Evolutionary conservation across 2,329 filamentous ascomycete genomes (phyloP).

Genomic region (Diatrype stigma): DNA sequence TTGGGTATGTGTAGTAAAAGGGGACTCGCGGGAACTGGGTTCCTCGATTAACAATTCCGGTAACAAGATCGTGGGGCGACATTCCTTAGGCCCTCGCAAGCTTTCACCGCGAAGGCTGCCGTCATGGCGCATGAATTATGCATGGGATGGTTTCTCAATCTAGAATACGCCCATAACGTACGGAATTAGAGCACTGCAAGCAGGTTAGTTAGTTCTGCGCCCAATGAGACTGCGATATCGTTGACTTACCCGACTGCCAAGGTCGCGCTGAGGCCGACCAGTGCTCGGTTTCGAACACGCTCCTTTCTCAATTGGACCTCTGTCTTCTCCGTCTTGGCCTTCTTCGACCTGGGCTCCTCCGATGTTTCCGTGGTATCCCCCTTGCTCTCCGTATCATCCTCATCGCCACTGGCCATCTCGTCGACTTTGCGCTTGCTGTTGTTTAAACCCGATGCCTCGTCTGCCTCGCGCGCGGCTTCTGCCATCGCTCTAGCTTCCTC

Average conservation of each 20-base stretch:
- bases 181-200: constrained; percentile 40
- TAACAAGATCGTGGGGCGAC: not conserved
- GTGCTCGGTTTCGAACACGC: constrained; percentile 77
- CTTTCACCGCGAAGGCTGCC: not conserved
- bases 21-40: constrained; percentile 10
- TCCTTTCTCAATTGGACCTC: constrained; percentile 80
- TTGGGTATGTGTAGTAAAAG: constrained; percentile 20
- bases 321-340: constrained; percentile 75
- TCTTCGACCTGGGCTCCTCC: constrained; percentile 59
- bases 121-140: not conserved
- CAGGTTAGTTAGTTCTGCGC: not conserved
- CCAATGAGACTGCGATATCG: not conserved
- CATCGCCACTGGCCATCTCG: constrained; percentile 64
- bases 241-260: constrained; percentile 82
- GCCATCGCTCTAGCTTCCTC: constrained; percentile 87
- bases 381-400: constrained; percentile 49
- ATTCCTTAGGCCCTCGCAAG: not conserved
- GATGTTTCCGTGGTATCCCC: constrained; percentile 36
- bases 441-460: constrained; percentile 32
- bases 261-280: constrained; percentile 82
- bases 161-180: constrained; percentile 50
- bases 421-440: constrained; percentile 70
- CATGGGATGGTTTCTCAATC: not conserved
- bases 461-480: constrained; percentile 50
- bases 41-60: constrained; percentile 4